Evolutionary conservation across 345 rosid genomes (phyloP).

Genomic region (Psidium friedrichsthalianum): DNA sequence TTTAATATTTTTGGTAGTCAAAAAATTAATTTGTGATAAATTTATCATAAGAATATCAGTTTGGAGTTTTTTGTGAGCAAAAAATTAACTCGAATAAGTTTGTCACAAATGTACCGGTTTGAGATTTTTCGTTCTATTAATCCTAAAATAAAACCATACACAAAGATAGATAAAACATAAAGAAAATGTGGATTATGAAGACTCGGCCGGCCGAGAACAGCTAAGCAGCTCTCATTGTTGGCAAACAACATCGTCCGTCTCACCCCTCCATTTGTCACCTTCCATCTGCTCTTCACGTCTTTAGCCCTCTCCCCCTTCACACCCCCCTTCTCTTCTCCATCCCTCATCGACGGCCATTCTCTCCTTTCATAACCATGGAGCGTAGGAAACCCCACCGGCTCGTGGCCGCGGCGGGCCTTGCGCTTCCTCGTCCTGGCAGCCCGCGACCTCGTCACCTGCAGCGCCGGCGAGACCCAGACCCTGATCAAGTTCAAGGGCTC

Average conservation of each 20-base stretch:
- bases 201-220: neutral
- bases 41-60: too few species aligned
- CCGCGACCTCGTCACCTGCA: neutral
- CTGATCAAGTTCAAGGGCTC: constrained; percentile 49
- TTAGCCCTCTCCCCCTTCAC: neutral
- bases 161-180: neutral
- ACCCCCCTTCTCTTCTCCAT: neutral
- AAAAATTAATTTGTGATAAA: too few species aligned
- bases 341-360: neutral
- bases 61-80: too few species aligned
- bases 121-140: too few species aligned
- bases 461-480: constrained; percentile 18
- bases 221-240: neutral
- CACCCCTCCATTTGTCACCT: neutral
- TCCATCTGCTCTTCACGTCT: neutral
- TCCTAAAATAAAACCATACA: neutral
- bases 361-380: neutral
- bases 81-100: too few species aligned
- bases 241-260: neutral
- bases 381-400: neutral
- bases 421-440: neutral
- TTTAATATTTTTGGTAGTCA: too few species aligned
- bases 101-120: too few species aligned
- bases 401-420: neutral
- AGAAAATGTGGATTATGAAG: neutral